These are phyloP conservation scores for Acanthamoeba culbertsoni DNA, from an alignment of 208 protist genomes.

Conservation along the genomic window DNA sequence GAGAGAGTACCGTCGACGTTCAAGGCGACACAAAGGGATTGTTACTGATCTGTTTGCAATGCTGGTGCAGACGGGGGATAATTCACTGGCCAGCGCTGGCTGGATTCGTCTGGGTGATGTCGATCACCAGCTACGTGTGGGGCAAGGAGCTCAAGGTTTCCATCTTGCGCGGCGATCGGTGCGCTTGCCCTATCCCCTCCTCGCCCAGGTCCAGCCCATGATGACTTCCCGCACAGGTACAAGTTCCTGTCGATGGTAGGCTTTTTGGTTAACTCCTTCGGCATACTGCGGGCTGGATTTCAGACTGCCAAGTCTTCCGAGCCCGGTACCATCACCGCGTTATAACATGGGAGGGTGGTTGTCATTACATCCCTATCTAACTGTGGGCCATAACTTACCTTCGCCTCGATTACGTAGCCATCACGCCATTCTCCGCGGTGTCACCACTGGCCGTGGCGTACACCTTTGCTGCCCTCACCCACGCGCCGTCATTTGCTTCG, in stretches of 20 bases:
- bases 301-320: slow-evolving; percentile 14
- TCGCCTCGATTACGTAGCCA: too few species aligned
- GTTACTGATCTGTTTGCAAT: too few species aligned
- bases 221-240: not conserved
- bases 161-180: not conserved
- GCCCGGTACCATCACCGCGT: not conserved
- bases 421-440: not conserved
- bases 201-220: not conserved
- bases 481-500: not conserved
- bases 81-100: not conserved
- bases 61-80: not conserved
- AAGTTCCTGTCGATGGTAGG: slow-evolving; percentile 21
- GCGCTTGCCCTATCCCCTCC: too few species aligned
- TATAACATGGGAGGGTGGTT: too few species aligned
- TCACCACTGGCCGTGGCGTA: slow-evolving; percentile 17
- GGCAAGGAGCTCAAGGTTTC: not conserved
- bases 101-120: not conserved
- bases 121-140: not conserved
- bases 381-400: too few species aligned
- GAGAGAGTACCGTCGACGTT: not conserved
- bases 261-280: slow-evolving; percentile 29
- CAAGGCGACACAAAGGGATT: too few species aligned
- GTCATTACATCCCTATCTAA: too few species aligned
- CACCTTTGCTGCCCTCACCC: not conserved
- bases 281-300: slow-evolving; percentile 5